Percentiles rank a stretch among this genome's conserved stretches.
Evolutionary conservation across 805 yeast species (phyloP).

Genomic region (Maudiozyma serrabonitensis): DNA sequence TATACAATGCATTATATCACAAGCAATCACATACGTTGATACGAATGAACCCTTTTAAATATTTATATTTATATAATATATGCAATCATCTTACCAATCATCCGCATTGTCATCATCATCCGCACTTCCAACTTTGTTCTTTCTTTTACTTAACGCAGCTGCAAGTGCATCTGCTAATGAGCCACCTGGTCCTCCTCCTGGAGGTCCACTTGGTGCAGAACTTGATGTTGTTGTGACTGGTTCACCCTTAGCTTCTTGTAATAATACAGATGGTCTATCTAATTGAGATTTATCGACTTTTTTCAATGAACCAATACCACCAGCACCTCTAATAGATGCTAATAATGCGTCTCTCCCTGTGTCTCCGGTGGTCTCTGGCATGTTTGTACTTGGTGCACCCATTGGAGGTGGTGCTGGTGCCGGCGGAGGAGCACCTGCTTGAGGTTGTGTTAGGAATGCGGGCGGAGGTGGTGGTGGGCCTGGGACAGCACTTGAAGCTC

Average conservation of each 20-base stretch:
- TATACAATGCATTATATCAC: no score
- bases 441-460: conserved; percentile 1
- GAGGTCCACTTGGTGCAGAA: conserved; percentile 32
- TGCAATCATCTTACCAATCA: conserved; percentile 44
- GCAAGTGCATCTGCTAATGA: conserved; percentile 80
- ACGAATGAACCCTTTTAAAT: not conserved
- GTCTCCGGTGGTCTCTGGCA: conserved; percentile 34
- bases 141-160: conserved; percentile 74
- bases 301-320: conserved; percentile 57
- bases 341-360: conserved; percentile 70
- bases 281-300: conserved; percentile 77
- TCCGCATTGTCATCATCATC: conserved; percentile 74
- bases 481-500: conserved; percentile 5
- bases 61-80: not conserved
- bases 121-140: conserved; percentile 80
- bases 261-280: conserved; percentile 64
- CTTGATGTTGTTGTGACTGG: conserved; percentile 23
- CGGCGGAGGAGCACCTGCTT: conserved; percentile 3
- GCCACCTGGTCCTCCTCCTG: conserved; percentile 46
- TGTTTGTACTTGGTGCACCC: conserved; percentile 4
- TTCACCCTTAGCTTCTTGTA: conserved; percentile 67
- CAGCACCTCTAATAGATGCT: conserved; percentile 77
- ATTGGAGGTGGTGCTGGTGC: conserved; percentile 14
- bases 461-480: conserved; percentile 15
- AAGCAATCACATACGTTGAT: not conserved